Evolutionary conservation across 1,284 basidiomycete species (phyloP).

Genomic region (Cutaneotrichosporon cavernicola): DNA sequence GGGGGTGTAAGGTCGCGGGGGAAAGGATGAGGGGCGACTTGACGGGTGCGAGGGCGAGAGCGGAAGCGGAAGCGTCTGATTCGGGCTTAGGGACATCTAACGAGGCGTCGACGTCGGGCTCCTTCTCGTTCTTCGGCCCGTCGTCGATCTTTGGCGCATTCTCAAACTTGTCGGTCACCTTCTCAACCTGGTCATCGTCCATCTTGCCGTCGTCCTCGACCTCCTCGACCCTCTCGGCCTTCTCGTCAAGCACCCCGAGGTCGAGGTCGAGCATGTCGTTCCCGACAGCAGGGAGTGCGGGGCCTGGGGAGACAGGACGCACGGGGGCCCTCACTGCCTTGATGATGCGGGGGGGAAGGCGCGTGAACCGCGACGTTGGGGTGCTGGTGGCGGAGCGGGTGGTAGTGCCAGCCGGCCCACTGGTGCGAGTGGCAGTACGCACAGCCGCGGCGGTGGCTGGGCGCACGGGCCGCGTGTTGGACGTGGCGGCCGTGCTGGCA

Average conservation of each 20-base stretch:
- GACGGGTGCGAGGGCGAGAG: not conserved
- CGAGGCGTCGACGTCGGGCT: not conserved
- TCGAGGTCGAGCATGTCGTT: conserved; percentile 20
- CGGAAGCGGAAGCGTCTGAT: not conserved
- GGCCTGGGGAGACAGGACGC: conserved; percentile 10
- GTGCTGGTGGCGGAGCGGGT: not conserved
- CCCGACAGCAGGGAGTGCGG: conserved; percentile 4
- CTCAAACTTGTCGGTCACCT: not conserved
- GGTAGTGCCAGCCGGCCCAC: not conserved
- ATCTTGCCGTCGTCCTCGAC: not conserved
- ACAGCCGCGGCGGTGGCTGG: not conserved
- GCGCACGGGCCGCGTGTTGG: not conserved
- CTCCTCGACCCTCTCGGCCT: not conserved
- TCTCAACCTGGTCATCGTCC: not conserved
- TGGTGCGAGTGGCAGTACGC: not conserved
- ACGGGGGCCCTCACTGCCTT: not conserved
- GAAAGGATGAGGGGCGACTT: not conserved
- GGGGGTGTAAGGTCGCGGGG: not conserved
- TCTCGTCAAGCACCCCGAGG: conserved; percentile 18
- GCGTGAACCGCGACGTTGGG: not conserved
- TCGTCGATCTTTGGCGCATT: not conserved
- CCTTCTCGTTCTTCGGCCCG: not conserved
- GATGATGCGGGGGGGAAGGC: not conserved
- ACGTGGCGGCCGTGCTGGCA: not conserved
- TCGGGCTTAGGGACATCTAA: not conserved